These are phyloP conservation scores for Panaeolus cyanescens DNA, from an alignment of 768 basidiomycete genomes.

Conservation along the genomic window DNA sequence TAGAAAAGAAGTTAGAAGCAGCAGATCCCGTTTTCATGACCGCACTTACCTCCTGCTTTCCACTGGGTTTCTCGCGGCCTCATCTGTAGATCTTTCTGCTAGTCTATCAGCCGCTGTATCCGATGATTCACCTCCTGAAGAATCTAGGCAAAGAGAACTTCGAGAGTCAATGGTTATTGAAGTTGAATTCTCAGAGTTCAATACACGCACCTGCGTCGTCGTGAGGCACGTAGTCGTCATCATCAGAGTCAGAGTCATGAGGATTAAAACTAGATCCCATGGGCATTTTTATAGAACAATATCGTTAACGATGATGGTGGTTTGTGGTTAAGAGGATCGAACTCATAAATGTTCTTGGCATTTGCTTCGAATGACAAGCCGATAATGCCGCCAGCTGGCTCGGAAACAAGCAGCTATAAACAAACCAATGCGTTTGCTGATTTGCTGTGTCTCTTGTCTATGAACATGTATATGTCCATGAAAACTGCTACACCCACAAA, in stretches of 20 bases:
- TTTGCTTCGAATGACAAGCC: background rate
- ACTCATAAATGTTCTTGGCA: background rate
- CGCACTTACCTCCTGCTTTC: conserved; percentile 47
- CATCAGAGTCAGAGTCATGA: conserved; percentile 43
- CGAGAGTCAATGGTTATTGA: background rate
- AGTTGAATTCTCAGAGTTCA: background rate
- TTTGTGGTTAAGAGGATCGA: background rate
- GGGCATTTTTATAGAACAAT: conserved; percentile 4
- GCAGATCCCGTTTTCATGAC: conserved; percentile 4
- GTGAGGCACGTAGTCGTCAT: conserved; percentile 69
- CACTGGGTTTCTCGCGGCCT: conserved; percentile 32
- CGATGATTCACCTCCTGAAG: conserved; percentile 20
- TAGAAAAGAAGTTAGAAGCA: conserved; percentile 7
- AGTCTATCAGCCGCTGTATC: conserved; percentile 11
- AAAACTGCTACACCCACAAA: no score
- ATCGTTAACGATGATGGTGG: background rate
- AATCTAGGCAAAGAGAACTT: conserved; percentile 8
- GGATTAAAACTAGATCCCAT: conserved; percentile 3
- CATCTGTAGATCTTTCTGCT: background rate
- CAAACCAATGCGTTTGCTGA: no score
- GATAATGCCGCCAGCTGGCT: no score
- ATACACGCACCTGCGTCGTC: conserved; percentile 36
- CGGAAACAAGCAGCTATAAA: no score
- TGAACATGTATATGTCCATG: no score
- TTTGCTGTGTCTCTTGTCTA: no score